Base-by-base conservation (phyloP, 768 basidiomycete genomes). In the Hypholoma fasciculare region DNA sequence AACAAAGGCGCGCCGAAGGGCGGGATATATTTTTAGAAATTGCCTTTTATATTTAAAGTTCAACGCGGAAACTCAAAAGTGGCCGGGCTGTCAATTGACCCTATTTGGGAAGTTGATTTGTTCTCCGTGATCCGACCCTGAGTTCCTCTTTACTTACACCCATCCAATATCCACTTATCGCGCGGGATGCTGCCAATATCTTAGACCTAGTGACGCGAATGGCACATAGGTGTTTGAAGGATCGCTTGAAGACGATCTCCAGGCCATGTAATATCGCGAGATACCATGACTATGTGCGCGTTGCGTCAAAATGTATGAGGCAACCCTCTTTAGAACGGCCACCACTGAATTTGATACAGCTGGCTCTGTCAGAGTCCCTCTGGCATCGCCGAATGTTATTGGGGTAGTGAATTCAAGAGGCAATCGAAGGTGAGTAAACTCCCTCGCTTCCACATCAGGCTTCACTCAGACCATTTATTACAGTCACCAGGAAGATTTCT, bases 401-500 rank as follows among this genome's bases (percentile, higher is more conserved):
- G 92, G 92, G 12, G 78, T 88, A 36, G 85, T 86, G 6, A 86
- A 81, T 57, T 89, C 89, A 19, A 81, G 93, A 44, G 92, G 92
- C 42, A 87, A 86, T 65, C 78, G 92, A 72, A 80, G 81, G 92
- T 89, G 67, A 30, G 64, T 61, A 49, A 30, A 48, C 49, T 44
- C 14, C 30, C 20, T 23, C 23, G 23, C 23, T 30, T 48, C 38
- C 43, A 56, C 30, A 19, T 44, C 20, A n/a, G 37, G 39, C 20
- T 27, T 38, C 19, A 38, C 58, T 52, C 60, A 56, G 66, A 58
- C 54, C 54, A 56, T 52, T 50, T 50, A 27, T 16, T 44, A 12
- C 65, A 96, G 94, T 60, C 86, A 96, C 61, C 94, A 96, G 71
- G 94, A 96, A 74, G 95, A 97, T 66, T 92, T 90, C 61, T 84